Evolutionary conservation across 768 basidiomycete species (phyloP).

Genomic region (Kwoniella botswanensis): DNA sequence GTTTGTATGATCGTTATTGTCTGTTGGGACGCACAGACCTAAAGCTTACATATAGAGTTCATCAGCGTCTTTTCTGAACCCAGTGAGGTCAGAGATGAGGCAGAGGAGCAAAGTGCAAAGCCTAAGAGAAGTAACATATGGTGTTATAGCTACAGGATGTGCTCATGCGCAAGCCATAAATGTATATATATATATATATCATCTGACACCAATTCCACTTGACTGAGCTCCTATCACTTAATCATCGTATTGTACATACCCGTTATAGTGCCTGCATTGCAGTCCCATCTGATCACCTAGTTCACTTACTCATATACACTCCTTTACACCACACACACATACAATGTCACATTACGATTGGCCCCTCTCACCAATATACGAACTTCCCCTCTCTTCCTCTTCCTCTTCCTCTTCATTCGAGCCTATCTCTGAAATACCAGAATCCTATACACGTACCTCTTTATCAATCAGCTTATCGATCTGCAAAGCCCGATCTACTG

Average conservation of each 20-base stretch:
- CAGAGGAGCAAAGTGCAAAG: not conserved
- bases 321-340: not conserved
- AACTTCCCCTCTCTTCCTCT: not conserved
- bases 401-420: not conserved
- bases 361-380: constrained; percentile 15
- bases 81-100: not conserved
- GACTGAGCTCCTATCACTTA: not conserved
- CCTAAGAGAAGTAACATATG: too few species aligned
- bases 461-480: not conserved
- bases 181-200: not conserved
- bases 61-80: not conserved
- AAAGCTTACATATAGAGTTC: not conserved
- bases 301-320: not conserved
- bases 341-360: constrained; percentile 7
- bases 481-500: not conserved
- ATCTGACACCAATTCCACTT: not conserved
- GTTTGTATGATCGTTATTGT: not conserved
- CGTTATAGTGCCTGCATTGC: not conserved
- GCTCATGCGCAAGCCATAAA: not conserved
- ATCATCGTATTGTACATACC: not conserved
- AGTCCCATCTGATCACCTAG: not conserved
- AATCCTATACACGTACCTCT: not conserved
- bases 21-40: not conserved
- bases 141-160: too few species aligned
- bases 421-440: not conserved